Conservation (phyloP, 257 asterid species). For the Solanum appendiculatum region DNA sequence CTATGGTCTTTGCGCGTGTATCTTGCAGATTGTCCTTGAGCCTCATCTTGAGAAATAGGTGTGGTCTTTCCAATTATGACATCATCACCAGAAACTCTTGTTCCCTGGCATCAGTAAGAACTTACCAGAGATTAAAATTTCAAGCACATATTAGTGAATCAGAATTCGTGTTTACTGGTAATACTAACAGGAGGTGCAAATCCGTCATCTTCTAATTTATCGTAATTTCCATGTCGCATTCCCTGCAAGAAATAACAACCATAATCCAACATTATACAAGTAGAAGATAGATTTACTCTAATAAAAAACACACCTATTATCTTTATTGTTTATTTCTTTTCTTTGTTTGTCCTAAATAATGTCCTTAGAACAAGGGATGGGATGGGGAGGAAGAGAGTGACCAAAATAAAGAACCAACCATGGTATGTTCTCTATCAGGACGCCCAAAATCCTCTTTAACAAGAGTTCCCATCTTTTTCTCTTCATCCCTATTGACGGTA, state of each 20-base stretch:
- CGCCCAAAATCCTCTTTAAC: conserved; percentile 96
- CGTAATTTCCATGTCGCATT: conserved; percentile 94
- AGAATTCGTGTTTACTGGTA: neutral
- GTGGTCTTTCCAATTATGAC: conserved; percentile 95
- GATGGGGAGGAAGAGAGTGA: neutral
- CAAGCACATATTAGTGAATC: neutral
- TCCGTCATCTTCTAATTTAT: conserved; percentile 90
- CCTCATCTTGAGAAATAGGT: conserved; percentile 85
- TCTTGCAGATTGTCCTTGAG: conserved; percentile 72
- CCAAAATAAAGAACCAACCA: conserved; percentile 17
- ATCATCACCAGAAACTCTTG: conserved; percentile 89
- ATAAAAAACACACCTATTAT: neutral
- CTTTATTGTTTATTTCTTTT: neutral
- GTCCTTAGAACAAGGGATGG: neutral
- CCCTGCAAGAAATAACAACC: conserved; percentile 20
- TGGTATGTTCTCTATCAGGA: conserved; percentile 80
- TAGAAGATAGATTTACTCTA: neutral
- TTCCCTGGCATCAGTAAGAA: conserved; percentile 26
- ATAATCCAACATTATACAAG: neutral
- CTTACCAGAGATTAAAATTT: neutral
- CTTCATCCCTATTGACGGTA: conserved; percentile 48
- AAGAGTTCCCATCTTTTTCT: conserved; percentile 95
- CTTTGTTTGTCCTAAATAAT: neutral
- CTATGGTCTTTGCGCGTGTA: conserved; percentile 93
- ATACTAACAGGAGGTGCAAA: conserved; percentile 67